phyloP scores from a whole-genome alignment of 306 rosid genomes.

The Rosa rugosa region DNA sequence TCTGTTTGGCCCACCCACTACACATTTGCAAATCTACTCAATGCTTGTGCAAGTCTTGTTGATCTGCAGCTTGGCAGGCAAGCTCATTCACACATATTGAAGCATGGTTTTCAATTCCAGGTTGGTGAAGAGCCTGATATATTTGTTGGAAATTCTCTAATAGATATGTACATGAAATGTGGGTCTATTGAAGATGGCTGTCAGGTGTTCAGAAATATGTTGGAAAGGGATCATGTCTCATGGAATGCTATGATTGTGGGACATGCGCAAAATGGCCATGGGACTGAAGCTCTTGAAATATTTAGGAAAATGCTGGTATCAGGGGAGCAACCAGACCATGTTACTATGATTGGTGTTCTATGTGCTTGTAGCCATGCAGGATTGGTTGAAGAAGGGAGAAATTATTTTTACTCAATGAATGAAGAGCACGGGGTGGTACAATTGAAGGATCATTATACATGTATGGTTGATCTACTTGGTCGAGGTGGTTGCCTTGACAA shows the following conservation, averaged over 20 bases:
- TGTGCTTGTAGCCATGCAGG: conserved; percentile 33
- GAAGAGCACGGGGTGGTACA: conserved; percentile 25
- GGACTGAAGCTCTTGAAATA: conserved; percentile 27
- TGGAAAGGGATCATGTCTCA: conserved; percentile 32
- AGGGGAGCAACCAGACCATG: conserved; percentile 28
- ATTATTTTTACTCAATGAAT: conserved; percentile 16
- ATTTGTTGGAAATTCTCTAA: conserved; percentile 35
- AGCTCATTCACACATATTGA: conserved; percentile 31
- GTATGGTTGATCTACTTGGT: conserved; percentile 38
- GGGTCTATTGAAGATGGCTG: conserved; percentile 29
- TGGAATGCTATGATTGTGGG: conserved; percentile 36
- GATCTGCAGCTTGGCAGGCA: conserved; percentile 36
- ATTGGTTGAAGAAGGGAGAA: conserved; percentile 28
- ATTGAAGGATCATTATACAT: conserved; percentile 33
- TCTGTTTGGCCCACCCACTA: conserved; percentile 31
- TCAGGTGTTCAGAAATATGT: conserved; percentile 26
- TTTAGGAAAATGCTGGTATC: conserved; percentile 31
- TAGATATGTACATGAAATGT: conserved; percentile 40
- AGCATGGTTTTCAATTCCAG: conserved; percentile 35
- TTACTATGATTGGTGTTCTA: conserved; percentile 38
- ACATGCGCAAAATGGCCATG: conserved; percentile 37
- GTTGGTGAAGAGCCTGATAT: conserved; percentile 29
- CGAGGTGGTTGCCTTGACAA: conserved; percentile 30
- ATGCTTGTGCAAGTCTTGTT: conserved; percentile 34
- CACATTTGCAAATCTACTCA: conserved; percentile 32